Percentiles rank a stretch among this genome's conserved stretches.
Conservation (phyloP, 805 yeast species). For the Suhomyces emberorum region DNA sequence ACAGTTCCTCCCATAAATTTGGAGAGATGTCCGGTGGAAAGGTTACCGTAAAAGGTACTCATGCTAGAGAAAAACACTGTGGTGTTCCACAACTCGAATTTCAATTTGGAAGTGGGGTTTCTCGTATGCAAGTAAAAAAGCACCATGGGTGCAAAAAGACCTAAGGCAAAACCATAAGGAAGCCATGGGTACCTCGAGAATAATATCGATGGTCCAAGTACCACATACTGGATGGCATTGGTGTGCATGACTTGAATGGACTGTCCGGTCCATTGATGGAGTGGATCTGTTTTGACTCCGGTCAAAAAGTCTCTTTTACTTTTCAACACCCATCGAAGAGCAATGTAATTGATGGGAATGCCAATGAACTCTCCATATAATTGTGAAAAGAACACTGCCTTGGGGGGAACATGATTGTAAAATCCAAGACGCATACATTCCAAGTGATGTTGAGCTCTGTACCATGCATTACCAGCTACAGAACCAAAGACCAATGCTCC, state of each 20-base stretch:
- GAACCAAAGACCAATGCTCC: slow-evolving; percentile 50
- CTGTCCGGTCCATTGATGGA: slow-evolving; percentile 54
- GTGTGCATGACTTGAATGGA: slow-evolving; percentile 38
- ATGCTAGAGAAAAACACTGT: slow-evolving; percentile 48
- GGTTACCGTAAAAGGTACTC: slow-evolving; percentile 47
- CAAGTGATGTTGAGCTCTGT: slow-evolving; percentile 42
- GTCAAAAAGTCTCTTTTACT: slow-evolving; percentile 36
- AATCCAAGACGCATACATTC: slow-evolving; percentile 46
- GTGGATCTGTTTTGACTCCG: slow-evolving; percentile 38
- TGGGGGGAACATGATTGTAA: slow-evolving; percentile 53
- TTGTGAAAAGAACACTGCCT: slow-evolving; percentile 48
- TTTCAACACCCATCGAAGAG: slow-evolving; percentile 45
- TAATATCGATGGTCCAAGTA: slow-evolving; percentile 45
- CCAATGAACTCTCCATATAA: slow-evolving; percentile 51
- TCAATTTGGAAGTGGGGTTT: slow-evolving; percentile 20
- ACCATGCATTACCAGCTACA: slow-evolving; percentile 49
- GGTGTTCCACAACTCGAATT: slow-evolving; percentile 42
- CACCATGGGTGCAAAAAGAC: slow-evolving; percentile 35
- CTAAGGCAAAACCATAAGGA: slow-evolving; percentile 44
- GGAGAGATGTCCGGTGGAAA: slow-evolving; percentile 48
- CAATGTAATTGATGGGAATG: slow-evolving; percentile 49
- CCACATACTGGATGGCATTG: slow-evolving; percentile 51
- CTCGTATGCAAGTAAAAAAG: slow-evolving; percentile 27
- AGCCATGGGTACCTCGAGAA: slow-evolving; percentile 41
- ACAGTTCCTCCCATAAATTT: slow-evolving; percentile 47